Evolutionary conservation across 1,284 basidiomycete genomes (phyloP).

Genomic region (Fereydounia khargensis): DNA sequence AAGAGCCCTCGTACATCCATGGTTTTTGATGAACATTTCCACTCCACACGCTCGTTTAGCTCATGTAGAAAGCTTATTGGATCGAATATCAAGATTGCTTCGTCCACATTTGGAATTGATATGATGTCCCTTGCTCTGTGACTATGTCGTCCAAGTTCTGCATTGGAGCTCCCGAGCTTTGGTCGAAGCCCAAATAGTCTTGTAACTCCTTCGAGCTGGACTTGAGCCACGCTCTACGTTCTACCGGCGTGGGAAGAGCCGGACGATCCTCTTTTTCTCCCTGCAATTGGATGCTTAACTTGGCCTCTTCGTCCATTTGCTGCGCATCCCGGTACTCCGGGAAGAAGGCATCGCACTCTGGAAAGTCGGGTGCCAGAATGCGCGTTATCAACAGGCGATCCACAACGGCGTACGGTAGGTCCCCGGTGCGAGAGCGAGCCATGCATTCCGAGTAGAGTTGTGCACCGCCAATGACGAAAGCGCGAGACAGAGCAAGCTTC

Average conservation of each 20-base stretch:
- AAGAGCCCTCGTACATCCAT: too few species aligned
- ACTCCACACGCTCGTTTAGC: too few species aligned
- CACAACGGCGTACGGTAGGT: slow-evolving; percentile 3
- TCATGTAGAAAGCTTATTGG: too few species aligned
- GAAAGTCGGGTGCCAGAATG: slow-evolving; percentile 70
- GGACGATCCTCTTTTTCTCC: too few species aligned
- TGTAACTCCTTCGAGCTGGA: too few species aligned
- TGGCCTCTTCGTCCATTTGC: slow-evolving; percentile 20
- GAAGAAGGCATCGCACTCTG: slow-evolving; percentile 82
- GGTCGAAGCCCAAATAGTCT: slow-evolving; percentile 13
- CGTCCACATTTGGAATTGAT: slow-evolving; percentile 35
- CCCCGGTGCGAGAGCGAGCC: neutral
- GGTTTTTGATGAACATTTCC: too few species aligned
- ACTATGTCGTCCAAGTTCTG: slow-evolving; percentile 12
- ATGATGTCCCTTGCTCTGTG: slow-evolving; percentile 15
- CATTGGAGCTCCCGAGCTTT: too few species aligned
- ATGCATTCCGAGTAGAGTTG: slow-evolving; percentile 71
- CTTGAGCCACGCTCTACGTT: too few species aligned
- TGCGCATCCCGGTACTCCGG: slow-evolving; percentile 65
- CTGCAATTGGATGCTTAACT: neutral
- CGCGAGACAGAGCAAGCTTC: slow-evolving; percentile 19
- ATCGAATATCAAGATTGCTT: neutral
- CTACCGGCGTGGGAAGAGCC: too few species aligned
- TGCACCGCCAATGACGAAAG: slow-evolving; percentile 87
- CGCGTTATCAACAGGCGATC: slow-evolving; percentile 71